These are phyloP conservation scores for Proliferodiscus dingleyae DNA, from an alignment of 2,329 filamentous ascomycete genomes.

Conservation along the genomic window DNA sequence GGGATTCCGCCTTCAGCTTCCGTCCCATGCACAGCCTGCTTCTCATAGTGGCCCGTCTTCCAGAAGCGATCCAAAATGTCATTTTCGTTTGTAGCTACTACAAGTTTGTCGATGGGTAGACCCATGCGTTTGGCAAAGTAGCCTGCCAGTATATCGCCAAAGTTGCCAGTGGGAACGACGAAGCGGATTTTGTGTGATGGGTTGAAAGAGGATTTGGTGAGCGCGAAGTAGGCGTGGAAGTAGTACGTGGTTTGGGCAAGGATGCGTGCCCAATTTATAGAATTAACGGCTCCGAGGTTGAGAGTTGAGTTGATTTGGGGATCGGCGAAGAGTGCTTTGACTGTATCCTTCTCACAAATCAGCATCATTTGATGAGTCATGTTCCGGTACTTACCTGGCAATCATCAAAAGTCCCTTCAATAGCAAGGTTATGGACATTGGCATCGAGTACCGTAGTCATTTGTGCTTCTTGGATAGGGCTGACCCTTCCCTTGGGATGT, in stretches of 20 bases:
- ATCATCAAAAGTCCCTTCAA: conserved; percentile 90
- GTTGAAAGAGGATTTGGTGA: conserved; percentile 60
- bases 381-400: conserved; percentile 60
- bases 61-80: conserved; percentile 96
- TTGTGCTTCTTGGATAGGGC: conserved; percentile 89
- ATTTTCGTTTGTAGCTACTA: conserved; percentile 95
- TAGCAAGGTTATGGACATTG: conserved; percentile 89
- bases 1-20: conserved; percentile 51
- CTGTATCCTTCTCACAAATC: conserved; percentile 59
- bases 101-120: conserved; percentile 78
- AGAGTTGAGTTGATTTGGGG: conserved; percentile 74
- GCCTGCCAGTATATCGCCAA: conserved; percentile 88
- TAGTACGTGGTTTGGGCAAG: conserved; percentile 97
- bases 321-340: conserved; percentile 90
- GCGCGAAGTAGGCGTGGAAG: conserved; percentile 87
- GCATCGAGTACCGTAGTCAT: conserved; percentile 91
- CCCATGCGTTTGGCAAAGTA: conserved; percentile 93
- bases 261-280: conserved; percentile 94
- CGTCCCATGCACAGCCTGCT: conserved; percentile 59
- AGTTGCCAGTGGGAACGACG: conserved; percentile 92
- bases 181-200: conserved; percentile 70
- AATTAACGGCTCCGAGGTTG: conserved; percentile 90
- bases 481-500: conserved; percentile 85
- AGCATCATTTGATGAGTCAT: conserved; percentile 4
- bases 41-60: conserved; percentile 85